Conservation (phyloP, 2,329 filamentous ascomycete genomes). For the Falciphora oryzae region DNA sequence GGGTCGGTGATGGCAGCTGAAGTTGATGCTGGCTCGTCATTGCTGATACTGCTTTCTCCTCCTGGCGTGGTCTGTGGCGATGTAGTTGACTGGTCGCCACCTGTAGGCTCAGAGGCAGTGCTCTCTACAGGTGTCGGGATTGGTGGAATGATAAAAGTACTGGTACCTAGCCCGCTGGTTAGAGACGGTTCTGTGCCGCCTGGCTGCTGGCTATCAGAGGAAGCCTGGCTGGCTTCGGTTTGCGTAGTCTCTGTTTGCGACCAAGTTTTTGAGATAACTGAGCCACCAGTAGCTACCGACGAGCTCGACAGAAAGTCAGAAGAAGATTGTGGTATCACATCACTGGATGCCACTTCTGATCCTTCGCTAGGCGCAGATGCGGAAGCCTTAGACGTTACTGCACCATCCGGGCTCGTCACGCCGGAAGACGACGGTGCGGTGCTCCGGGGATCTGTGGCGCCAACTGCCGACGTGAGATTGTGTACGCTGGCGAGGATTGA, state of each 20-base stretch:
- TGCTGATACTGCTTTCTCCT: neutral
- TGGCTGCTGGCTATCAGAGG: neutral
- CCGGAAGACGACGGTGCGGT: neutral
- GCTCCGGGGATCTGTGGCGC: neutral
- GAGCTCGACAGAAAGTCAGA: neutral
- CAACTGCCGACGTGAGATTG: neutral
- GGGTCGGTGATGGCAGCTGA: neutral
- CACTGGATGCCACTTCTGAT: neutral
- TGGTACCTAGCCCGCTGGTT: neutral
- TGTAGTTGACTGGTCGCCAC: neutral
- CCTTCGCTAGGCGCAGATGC: too few relatives aligned
- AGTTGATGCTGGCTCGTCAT: neutral
- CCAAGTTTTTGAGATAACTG: neutral
- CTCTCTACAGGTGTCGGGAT: neutral
- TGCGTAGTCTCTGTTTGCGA: neutral
- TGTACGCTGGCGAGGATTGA: neutral
- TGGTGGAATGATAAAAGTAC: neutral
- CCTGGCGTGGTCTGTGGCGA: neutral
- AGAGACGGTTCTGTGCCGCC: neutral
- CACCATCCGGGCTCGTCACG: neutral
- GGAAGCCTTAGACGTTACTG: neutral
- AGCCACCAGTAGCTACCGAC: neutral
- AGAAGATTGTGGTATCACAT: neutral
- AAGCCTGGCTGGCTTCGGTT: neutral
- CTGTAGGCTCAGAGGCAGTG: neutral